A percentile compares a stretch with the other conserved stretches of the same genome.
Conservation (phyloP, 2,329 filamentous ascomycete species). For the Botrytis pseudocinerea region DNA sequence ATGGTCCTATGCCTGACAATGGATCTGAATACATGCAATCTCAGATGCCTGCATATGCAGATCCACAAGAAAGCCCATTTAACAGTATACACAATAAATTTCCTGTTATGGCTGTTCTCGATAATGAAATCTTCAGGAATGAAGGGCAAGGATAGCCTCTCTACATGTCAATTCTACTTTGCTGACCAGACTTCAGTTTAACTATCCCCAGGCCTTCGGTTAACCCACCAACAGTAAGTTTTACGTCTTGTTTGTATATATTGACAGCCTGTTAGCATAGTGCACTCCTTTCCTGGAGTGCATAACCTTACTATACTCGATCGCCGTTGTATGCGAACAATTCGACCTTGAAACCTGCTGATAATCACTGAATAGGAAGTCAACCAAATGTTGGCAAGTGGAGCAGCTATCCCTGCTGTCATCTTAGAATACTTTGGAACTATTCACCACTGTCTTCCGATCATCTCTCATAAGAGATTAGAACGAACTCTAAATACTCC, state of each 20-base stretch:
- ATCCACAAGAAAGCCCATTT: conserved; percentile 34
- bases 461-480: conserved; percentile 50
- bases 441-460: conserved; percentile 50
- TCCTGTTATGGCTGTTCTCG: conserved; percentile 48
- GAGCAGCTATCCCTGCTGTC: conserved; percentile 43
- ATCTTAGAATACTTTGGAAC: conserved; percentile 47
- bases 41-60: conserved; percentile 30
- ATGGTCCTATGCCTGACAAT: conserved; percentile 22
- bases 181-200: conserved; percentile 35
- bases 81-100: conserved; percentile 42
- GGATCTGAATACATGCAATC: conserved; percentile 29
- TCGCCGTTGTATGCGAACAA: neutral
- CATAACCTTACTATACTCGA: neutral
- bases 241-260: neutral
- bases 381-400: conserved; percentile 45
- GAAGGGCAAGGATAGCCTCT: conserved; percentile 32
- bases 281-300: neutral
- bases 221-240: conserved; percentile 18
- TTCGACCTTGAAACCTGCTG: neutral
- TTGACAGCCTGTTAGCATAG: neutral
- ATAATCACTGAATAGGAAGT: conserved; percentile 40
- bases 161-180: neutral
- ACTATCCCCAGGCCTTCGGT: conserved; percentile 43
- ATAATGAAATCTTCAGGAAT: conserved; percentile 45
- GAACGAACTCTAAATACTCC: conserved; percentile 44